Evolutionary conservation across 768 basidiomycete species (phyloP), one percentile per base, ranked within the genome.

Genomic region (Lactarius quietus): DNA sequence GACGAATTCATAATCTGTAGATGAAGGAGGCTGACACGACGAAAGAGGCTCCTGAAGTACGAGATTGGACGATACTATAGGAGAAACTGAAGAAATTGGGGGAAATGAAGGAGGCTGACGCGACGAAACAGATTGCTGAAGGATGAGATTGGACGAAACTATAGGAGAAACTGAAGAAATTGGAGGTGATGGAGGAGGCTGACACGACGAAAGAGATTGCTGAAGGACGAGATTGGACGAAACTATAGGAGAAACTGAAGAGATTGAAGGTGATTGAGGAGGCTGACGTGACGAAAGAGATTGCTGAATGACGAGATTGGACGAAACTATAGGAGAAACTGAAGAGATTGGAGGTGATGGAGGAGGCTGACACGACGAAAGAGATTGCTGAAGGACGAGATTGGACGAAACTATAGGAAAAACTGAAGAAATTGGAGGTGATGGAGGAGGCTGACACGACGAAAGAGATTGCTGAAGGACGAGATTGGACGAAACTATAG

Each of bases 151-250:
- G 39, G 51, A 59, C 12, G 38, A 41, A 51, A 35, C 31, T 20
- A 26, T 48, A 20, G 59, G 33, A 23, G 53, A 53, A 18, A 52
- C 28, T 12, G 26, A 39, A 12, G 23, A 33, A 31, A 35, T 33
- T n/a, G n/a, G n/a, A n/a, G n/a, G n/a, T n/a, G 61, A 54, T 18
- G 65, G 62, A 23, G 41, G 65, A 35, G 41, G 56, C 51, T 58
- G 61, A 62, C 33, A 20, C 8, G n/a, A n/a, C n/a, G 61, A 31
- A 17, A 54, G 1, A 45, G 31, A 7, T 10, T 6, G 36, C 38
- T 33, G 39, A 18, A 29, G 8, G 12, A 29, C 17, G n/a, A 33
- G 29, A 6, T 58, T 45, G 39, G 51, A 59, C 12, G 38, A 41
- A 51, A 35, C 31, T 20, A 26, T 48, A 20, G 59, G 33, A 23